These are phyloP conservation scores for Entophlyctis luteolus DNA, from an alignment of 192 early-diverging fungal genomes.

Conservation along the genomic window DNA sequence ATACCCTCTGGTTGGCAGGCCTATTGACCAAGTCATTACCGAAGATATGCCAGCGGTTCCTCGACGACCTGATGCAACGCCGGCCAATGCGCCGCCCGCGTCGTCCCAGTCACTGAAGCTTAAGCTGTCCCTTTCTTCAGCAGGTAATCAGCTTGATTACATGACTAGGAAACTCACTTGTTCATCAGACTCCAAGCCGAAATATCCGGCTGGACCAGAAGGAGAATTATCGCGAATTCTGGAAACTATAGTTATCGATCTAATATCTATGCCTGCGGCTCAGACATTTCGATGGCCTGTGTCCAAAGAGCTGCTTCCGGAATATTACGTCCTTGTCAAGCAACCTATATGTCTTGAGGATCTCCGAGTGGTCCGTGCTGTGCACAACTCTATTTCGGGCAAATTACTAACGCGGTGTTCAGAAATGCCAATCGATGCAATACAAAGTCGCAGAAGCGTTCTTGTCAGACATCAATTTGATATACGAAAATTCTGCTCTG, in stretches of 20 bases:
- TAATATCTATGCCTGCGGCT: constrained; percentile 47
- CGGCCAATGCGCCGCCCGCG: no score
- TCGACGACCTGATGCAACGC: no score
- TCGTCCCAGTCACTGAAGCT: no score
- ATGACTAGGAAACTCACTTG: no score
- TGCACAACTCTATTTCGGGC: neutral
- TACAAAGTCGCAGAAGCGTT: constrained; percentile 49
- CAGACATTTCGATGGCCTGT: constrained; percentile 50
- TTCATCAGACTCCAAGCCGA: no score
- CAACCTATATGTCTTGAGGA: constrained; percentile 51
- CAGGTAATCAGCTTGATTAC: no score
- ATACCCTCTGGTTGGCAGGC: no score
- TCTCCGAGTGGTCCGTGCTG: constrained; percentile 44
- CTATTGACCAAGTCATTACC: no score
- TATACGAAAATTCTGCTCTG: constrained; percentile 49
- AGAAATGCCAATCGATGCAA: constrained; percentile 29
- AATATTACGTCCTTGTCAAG: constrained; percentile 51
- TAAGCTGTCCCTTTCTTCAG: no score
- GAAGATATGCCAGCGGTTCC: no score
- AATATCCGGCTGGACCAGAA: constrained; percentile 45
- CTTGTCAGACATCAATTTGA: constrained; percentile 48
- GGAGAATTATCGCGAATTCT: constrained; percentile 47
- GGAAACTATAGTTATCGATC: constrained; percentile 33
- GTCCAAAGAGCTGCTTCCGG: constrained; percentile 40
- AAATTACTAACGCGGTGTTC: neutral